Evolutionary conservation across 2,329 filamentous ascomycete species (phyloP).

Genomic region (Plenodomus lindquistii): DNA sequence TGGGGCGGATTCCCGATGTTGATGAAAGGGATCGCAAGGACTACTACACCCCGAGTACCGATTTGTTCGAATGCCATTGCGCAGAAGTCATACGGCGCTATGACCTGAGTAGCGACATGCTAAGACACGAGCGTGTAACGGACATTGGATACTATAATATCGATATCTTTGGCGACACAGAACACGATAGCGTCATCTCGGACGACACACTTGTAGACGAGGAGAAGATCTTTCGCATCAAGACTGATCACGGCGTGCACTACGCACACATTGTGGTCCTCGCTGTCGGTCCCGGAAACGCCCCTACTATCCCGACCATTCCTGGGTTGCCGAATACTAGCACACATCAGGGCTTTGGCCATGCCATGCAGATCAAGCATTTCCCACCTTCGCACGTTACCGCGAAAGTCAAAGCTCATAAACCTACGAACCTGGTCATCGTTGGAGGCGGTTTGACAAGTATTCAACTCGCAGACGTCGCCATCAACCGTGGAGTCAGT

Average conservation of each 20-base stretch:
- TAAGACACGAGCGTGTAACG: slow-evolving; percentile 63
- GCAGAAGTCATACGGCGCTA: slow-evolving; percentile 46
- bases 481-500: slow-evolving; percentile 65
- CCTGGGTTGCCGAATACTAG: slow-evolving; percentile 43
- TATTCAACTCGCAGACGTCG: slow-evolving; percentile 71
- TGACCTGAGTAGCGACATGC: slow-evolving; percentile 56
- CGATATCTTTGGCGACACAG: slow-evolving; percentile 31
- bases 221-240: slow-evolving; percentile 66
- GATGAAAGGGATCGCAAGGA: slow-evolving; percentile 54
- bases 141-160: slow-evolving; percentile 64
- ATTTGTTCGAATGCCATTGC: slow-evolving; percentile 50
- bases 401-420: slow-evolving; percentile 53
- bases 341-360: slow-evolving; percentile 58
- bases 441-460: slow-evolving; percentile 78
- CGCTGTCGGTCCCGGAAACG: slow-evolving; percentile 70
- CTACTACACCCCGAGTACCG: slow-evolving; percentile 49
- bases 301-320: slow-evolving; percentile 51
- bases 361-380: slow-evolving; percentile 65
- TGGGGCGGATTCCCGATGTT: slow-evolving; percentile 40
- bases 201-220: slow-evolving; percentile 32
- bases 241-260: slow-evolving; percentile 57
- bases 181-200: slow-evolving; percentile 22
- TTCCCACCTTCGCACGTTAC: slow-evolving; percentile 61
- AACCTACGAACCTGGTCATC: slow-evolving; percentile 65
- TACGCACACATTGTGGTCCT: slow-evolving; percentile 68